Evolutionary conservation across 345 rosid species (phyloP).

Genomic region (Acer campestre): DNA sequence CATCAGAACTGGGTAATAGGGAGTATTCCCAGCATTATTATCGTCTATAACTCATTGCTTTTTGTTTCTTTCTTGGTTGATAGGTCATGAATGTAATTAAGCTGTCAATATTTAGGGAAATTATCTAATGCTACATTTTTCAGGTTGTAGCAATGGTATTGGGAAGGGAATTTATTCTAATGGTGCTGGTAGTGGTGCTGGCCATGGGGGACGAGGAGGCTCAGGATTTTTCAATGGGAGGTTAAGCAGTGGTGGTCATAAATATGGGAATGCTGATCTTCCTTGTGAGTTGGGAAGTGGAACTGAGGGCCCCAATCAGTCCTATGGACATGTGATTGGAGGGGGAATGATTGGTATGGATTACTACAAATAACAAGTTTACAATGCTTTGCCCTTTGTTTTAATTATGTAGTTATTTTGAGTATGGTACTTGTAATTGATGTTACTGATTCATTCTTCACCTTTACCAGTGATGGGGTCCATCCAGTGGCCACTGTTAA

Average conservation of each 20-base stretch:
- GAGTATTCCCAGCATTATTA: slow-evolving; percentile 14
- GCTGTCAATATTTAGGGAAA: slow-evolving; percentile 16
- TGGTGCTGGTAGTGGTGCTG: slow-evolving; percentile 98
- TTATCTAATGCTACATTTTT: slow-evolving; percentile 9
- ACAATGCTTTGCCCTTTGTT: slow-evolving; percentile 15
- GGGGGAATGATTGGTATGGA: slow-evolving; percentile 94
- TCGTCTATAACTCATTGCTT: slow-evolving; percentile 16
- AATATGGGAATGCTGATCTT: slow-evolving; percentile 84
- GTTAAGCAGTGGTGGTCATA: slow-evolving; percentile 73
- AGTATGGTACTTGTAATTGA: neutral
- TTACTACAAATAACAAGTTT: slow-evolving; percentile 16
- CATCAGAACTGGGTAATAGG: slow-evolving; percentile 80
- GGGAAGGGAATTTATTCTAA: slow-evolving; percentile 83
- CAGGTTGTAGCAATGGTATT: slow-evolving; percentile 91
- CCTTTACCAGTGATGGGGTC: slow-evolving; percentile 81
- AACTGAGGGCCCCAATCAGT: slow-evolving; percentile 74
- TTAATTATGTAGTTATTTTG: slow-evolving; percentile 7
- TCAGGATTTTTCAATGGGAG: slow-evolving; percentile 87
- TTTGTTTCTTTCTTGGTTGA: slow-evolving; percentile 16
- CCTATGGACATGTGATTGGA: slow-evolving; percentile 68
- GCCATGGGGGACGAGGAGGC: slow-evolving; percentile 97
- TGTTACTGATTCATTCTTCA: slow-evolving; percentile 26
- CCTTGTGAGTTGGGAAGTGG: slow-evolving; percentile 99
- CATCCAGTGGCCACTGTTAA: slow-evolving; percentile 73
- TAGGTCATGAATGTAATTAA: slow-evolving; percentile 19